phyloP scores from a whole-genome alignment of 768 basidiomycete species.

The Tricholoma sp. region DNA sequence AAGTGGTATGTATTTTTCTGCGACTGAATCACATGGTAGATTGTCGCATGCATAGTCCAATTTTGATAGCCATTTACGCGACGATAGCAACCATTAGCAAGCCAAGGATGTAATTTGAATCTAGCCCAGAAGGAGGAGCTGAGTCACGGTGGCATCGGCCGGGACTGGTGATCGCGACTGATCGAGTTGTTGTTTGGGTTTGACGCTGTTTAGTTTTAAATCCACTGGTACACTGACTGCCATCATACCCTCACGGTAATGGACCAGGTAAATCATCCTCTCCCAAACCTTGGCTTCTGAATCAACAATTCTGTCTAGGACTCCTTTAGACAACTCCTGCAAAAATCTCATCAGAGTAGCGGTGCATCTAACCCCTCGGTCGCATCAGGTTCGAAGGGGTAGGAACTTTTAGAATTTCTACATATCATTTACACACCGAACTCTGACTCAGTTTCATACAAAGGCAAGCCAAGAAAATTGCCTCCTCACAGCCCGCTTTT shows the following conservation, averaged over 20 bases:
- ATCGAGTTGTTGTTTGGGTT: too few species aligned
- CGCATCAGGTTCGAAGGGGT: slow-evolving; percentile 24
- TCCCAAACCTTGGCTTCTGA: not conserved
- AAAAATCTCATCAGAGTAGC: slow-evolving; percentile 25
- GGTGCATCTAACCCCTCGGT: slow-evolving; percentile 26
- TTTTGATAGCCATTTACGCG: too few species aligned
- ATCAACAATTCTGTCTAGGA: slow-evolving; percentile 32
- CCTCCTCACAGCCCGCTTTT: slow-evolving; percentile 59
- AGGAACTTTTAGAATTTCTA: slow-evolving; percentile 6
- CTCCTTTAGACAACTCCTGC: slow-evolving; percentile 51
- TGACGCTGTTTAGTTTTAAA: too few species aligned
- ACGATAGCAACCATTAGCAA: too few species aligned
- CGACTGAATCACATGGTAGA: too few species aligned
- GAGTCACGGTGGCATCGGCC: too few species aligned
- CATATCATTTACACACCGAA: not conserved
- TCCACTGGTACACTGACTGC: too few species aligned
- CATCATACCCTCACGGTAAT: slow-evolving; percentile 11
- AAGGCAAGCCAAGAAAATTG: slow-evolving; percentile 40
- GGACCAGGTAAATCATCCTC: slow-evolving; percentile 28
- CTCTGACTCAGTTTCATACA: slow-evolving; percentile 4
- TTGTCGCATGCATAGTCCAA: too few species aligned
- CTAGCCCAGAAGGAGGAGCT: too few species aligned
- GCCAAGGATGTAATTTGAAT: too few species aligned
- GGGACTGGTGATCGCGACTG: too few species aligned
- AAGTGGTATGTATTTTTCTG: too few species aligned